phyloP scores from a whole-genome alignment of 1,139 yeast species.

The Blastobotrys buckinghamii region DNA sequence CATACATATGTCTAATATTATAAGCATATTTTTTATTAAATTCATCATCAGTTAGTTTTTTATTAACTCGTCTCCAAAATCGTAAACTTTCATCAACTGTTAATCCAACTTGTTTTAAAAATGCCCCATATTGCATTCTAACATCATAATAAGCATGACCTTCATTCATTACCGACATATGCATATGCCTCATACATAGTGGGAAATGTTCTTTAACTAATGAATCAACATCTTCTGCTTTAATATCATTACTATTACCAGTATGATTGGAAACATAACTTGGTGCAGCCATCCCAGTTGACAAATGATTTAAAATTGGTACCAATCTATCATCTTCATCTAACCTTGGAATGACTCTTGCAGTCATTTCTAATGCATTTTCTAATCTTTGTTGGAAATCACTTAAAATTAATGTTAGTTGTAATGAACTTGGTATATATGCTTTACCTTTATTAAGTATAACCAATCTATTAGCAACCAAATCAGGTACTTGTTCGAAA shows the following conservation, averaged over 20 bases:
- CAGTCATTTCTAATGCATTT: conserved; percentile 56
- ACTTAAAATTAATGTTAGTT: conserved; percentile 55
- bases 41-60: conserved; percentile 65
- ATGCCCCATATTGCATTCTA: conserved; percentile 78
- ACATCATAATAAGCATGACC: conserved; percentile 79
- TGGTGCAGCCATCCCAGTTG: conserved; percentile 44
- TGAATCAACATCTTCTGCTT: conserved; percentile 55
- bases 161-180: conserved; percentile 50
- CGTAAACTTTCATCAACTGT: conserved; percentile 80
- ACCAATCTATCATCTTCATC: conserved; percentile 89
- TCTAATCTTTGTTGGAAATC: conserved; percentile 59
- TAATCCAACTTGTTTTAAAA: conserved; percentile 84
- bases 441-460: conserved; percentile 65
- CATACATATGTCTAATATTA: conserved; percentile 83
- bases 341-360: conserved; percentile 72
- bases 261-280: conserved; percentile 18
- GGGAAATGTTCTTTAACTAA: conserved; percentile 67
- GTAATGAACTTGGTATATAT: conserved; percentile 79
- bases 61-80: conserved; percentile 69
- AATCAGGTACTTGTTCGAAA: conserved; percentile 74
- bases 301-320: conserved; percentile 74
- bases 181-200: conserved; percentile 68
- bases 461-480: conserved; percentile 66
- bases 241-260: conserved; percentile 47
- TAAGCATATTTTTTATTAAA: conserved; percentile 85